Conservation (phyloP, 129 eudicot genomes). For the Rutidosis leptorrhynchoides region DNA sequence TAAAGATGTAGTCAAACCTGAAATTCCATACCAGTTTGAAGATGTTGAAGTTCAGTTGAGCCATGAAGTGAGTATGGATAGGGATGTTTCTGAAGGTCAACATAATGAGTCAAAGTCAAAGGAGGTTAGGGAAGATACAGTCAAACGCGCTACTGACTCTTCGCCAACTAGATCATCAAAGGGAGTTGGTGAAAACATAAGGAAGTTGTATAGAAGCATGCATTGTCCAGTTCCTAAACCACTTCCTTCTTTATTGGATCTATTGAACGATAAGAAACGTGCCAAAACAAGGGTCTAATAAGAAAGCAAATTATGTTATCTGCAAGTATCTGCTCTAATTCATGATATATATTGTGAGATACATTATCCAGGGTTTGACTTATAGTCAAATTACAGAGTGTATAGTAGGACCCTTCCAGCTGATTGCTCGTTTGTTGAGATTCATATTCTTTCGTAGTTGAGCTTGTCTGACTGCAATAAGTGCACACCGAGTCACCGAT, state of each 20-base stretch:
- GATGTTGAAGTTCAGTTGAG: conserved; percentile 26
- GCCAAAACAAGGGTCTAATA: conserved; percentile 32
- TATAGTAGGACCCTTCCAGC: conserved; percentile 3
- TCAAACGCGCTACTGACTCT: conserved; percentile 3
- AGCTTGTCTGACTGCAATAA: conserved; percentile 78
- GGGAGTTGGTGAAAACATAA: conserved; percentile 39
- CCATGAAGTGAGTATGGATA: conserved; percentile 18
- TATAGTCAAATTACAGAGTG: conserved; percentile 30
- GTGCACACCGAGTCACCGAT: neutral
- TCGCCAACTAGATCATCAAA: conserved; percentile 34
- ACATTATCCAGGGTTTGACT: conserved; percentile 25
- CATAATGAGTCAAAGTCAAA: conserved; percentile 19
- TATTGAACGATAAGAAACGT: conserved; percentile 44
- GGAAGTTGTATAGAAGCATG: conserved; percentile 62
- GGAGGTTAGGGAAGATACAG: neutral
- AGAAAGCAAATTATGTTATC: neutral
- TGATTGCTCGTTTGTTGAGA: conserved; percentile 25
- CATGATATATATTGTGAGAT: conserved; percentile 16
- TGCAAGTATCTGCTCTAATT: conserved; percentile 19
- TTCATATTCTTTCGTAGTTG: conserved; percentile 66
- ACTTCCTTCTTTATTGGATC: conserved; percentile 68
- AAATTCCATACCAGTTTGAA: conserved; percentile 2
- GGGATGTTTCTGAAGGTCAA: conserved; percentile 25
- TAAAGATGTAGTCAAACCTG: conserved; percentile 24
- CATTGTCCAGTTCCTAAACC: conserved; percentile 69